Conservation (phyloP, 2,329 filamentous ascomycete species). For the Scleromitrula shiraiana region DNA sequence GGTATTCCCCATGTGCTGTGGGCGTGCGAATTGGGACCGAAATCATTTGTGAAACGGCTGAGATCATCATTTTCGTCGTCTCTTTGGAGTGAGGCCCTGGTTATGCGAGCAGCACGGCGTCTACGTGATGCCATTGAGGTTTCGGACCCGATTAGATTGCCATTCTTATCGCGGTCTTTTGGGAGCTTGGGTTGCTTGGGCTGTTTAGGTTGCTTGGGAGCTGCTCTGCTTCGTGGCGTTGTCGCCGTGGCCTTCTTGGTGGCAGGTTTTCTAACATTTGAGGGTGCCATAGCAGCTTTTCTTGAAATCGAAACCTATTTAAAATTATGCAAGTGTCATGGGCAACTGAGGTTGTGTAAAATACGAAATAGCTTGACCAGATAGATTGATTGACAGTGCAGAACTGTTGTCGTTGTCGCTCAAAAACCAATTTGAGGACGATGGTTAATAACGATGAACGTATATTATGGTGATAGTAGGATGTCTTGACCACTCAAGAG, state of each 20-base stretch:
- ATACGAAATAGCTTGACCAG: too few species aligned
- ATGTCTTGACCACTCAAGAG: too few species aligned
- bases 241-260: background rate
- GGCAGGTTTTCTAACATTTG: background rate
- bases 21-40: conserved; percentile 2
- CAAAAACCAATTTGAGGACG: too few species aligned
- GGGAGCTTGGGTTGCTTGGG: background rate
- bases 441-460: too few species aligned
- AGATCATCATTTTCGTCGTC: conserved; percentile 10
- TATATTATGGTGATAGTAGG: too few species aligned
- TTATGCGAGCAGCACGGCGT: background rate
- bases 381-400: too few species aligned
- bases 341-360: too few species aligned
- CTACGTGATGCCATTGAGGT: conserved; percentile 5
- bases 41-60: background rate
- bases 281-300: background rate
- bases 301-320: background rate
- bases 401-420: too few species aligned
- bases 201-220: background rate
- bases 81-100: conserved; percentile 4
- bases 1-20: conserved; percentile 9
- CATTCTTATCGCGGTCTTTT: background rate
- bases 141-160: background rate
- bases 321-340: too few species aligned
- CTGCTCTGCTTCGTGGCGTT: background rate